phyloP scores from a whole-genome alignment of 2,329 filamentous ascomycete genomes.

The Exophiala dermatitidis region DNA sequence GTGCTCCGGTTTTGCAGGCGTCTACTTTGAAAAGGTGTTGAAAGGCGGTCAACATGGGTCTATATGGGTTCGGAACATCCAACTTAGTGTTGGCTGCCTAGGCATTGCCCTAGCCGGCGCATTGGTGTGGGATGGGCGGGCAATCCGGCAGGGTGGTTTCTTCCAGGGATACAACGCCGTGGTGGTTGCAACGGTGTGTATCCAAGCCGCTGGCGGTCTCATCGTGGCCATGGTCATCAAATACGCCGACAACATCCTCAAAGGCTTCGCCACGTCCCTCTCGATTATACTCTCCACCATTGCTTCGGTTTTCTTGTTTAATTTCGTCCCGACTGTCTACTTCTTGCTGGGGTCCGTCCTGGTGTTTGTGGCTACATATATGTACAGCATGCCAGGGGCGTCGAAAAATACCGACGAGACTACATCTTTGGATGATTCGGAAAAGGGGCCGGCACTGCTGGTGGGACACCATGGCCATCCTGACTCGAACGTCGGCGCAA shows the following conservation, averaged over 20 bases:
- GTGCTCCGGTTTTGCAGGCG: constrained; percentile 75
- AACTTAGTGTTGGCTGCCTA: constrained; percentile 86
- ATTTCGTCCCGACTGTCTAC: constrained; percentile 54
- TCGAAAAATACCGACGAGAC: constrained; percentile 7
- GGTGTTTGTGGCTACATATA: constrained; percentile 74
- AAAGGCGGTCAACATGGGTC: constrained; percentile 72
- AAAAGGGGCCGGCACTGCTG: constrained; percentile 16
- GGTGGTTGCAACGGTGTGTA: constrained; percentile 75
- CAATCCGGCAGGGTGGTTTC: constrained; percentile 76
- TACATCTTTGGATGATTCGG: constrained; percentile 1
- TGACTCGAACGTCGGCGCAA: neutral
- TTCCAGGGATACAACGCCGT: constrained; percentile 90
- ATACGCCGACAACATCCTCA: constrained; percentile 80
- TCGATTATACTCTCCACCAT: constrained; percentile 82
- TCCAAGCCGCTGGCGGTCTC: constrained; percentile 81
- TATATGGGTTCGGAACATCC: constrained; percentile 89
- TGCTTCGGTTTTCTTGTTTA: constrained; percentile 77
- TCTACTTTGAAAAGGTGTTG: constrained; percentile 66
- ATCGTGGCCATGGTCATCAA: constrained; percentile 73
- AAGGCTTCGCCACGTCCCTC: constrained; percentile 87
- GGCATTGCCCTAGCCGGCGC: constrained; percentile 83
- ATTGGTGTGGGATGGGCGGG: constrained; percentile 73
- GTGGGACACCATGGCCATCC: constrained; percentile 16
- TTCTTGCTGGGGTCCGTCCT: constrained; percentile 72
- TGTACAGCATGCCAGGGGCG: constrained; percentile 57